Conservation (phyloP, 306 rosid genomes). For the Myrica gale region DNA sequence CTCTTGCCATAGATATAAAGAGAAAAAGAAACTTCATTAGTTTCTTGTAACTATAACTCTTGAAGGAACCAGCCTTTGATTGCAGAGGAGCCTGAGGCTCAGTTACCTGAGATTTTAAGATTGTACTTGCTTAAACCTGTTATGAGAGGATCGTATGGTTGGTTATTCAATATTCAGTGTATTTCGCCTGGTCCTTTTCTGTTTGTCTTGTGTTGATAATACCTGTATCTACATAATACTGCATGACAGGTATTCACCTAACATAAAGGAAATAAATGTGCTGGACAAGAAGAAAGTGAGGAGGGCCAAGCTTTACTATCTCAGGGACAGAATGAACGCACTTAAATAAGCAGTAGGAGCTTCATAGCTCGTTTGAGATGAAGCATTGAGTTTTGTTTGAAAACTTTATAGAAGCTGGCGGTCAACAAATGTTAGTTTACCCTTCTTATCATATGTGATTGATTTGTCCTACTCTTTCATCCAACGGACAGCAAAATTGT, state of each 20-base stretch:
- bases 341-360: conserved; percentile 52
- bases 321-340: conserved; percentile 87
- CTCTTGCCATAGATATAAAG: neutral
- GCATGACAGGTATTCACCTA: conserved; percentile 88
- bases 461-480: no score
- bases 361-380: neutral
- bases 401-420: neutral
- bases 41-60: no score
- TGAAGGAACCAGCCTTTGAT: neutral
- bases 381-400: neutral
- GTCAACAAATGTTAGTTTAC: no score
- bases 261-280: conserved; percentile 94
- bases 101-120: no score
- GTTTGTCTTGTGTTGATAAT: conserved; percentile 19
- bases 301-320: conserved; percentile 93
- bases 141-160: no score
- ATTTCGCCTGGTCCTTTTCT: neutral
- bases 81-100: no score
- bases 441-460: no score
- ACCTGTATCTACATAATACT: conserved; percentile 21
- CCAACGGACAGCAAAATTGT: no score
- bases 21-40: neutral
- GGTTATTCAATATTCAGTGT: no score
- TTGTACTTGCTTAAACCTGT: no score
- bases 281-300: conserved; percentile 91